Evolutionary conservation across 2,329 filamentous ascomycete species (phyloP).

Genomic region (Trichophyton simii): DNA sequence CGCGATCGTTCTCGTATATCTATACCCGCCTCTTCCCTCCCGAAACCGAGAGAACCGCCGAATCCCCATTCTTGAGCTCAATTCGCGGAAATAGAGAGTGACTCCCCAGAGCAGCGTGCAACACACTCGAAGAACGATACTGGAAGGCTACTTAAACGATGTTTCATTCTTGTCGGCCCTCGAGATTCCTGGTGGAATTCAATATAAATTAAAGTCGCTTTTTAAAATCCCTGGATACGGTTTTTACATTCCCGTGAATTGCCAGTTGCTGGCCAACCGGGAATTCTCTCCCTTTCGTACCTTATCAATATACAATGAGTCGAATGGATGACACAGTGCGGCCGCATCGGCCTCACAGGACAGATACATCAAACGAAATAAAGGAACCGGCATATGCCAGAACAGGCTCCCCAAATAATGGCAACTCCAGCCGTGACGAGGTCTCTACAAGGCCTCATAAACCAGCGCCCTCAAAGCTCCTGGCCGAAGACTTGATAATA

Average conservation of each 20-base stretch:
- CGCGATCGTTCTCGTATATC: background rate
- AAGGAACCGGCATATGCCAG: constrained; percentile 20
- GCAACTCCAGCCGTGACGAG: constrained; percentile 20
- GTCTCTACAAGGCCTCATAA: constrained; percentile 19
- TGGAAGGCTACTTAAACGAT: background rate
- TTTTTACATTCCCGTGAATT: constrained; percentile 4
- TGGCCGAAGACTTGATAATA: constrained; percentile 34
- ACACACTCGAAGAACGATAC: background rate
- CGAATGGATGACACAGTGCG: constrained; percentile 28
- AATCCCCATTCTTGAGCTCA: background rate
- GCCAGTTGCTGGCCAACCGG: constrained; percentile 7
- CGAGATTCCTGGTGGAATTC: constrained; percentile 8
- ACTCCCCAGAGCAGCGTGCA: background rate
- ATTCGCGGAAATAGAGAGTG: background rate
- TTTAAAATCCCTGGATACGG: constrained; percentile 1
- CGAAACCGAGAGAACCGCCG: background rate
- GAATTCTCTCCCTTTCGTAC: constrained; percentile 12
- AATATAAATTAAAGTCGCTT: background rate
- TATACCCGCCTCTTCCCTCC: background rate
- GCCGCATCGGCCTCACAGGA: constrained; percentile 22
- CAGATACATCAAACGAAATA: constrained; percentile 23
- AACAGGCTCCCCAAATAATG: constrained; percentile 20
- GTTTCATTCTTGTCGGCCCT: constrained; percentile 4
- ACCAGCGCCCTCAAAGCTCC: constrained; percentile 18
- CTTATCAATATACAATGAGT: constrained; percentile 24